Conservation (phyloP, 805 yeast genomes). For the Yarrowia deformans region DNA sequence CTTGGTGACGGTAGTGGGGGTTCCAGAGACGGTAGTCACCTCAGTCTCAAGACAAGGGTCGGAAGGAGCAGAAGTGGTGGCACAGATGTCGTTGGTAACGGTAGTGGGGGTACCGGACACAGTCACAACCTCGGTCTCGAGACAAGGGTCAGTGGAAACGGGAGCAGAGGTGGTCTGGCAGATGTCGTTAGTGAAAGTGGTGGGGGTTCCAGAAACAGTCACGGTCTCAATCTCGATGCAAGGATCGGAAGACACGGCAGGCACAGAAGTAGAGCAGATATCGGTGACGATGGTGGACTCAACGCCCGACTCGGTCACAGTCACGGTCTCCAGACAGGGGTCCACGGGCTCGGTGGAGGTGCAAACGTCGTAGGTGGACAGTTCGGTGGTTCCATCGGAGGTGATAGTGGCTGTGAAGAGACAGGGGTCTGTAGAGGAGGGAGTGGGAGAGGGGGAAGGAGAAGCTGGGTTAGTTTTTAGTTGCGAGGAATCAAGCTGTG, state of each 20-base stretch:
- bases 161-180: neutral
- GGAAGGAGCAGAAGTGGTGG: neutral
- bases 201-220: neutral
- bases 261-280: neutral
- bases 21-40: neutral
- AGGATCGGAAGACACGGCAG: neutral
- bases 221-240: neutral
- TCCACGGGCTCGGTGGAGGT: neutral
- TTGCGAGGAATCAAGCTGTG: no score
- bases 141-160: neutral
- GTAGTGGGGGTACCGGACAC: neutral
- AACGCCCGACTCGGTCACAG: neutral
- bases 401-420: neutral
- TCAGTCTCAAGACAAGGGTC: neutral
- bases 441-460: neutral
- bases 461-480: conserved; percentile 2
- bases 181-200: neutral
- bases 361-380: no score
- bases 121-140: neutral
- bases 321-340: conserved; percentile 1
- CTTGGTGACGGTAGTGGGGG: neutral
- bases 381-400: neutral
- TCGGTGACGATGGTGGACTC: neutral
- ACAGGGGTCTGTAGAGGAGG: neutral
- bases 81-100: neutral